These are phyloP conservation scores for Thozetella sp. DNA, from an alignment of 495 filamentous ascomycete species.

Conservation along the genomic window DNA sequence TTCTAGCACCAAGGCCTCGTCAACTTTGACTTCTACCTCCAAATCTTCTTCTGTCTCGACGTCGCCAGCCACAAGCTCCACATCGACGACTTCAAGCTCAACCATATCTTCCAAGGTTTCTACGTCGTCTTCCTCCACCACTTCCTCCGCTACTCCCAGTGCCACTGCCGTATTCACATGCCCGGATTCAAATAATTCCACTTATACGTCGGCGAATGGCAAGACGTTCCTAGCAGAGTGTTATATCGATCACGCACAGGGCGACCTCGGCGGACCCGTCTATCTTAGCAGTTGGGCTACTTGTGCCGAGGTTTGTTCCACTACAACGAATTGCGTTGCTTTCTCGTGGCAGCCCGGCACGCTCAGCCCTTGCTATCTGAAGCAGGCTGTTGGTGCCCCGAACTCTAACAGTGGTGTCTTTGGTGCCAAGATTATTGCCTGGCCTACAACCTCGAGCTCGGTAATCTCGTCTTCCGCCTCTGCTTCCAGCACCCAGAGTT, in stretches of 20 bases:
- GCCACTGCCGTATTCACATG: conserved; percentile 7
- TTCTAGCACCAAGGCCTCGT: not conserved
- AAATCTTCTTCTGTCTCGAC: not conserved
- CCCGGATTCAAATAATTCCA: not conserved
- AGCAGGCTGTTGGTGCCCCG: conserved; percentile 8
- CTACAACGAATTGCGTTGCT: conserved; percentile 6
- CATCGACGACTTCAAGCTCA: not conserved
- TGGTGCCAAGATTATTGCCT: conserved; percentile 8
- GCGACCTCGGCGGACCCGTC: conserved; percentile 4
- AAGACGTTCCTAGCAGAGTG: conserved; percentile 14
- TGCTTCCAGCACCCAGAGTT: not conserved
- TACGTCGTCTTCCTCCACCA: not conserved
- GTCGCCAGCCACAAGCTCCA: not conserved
- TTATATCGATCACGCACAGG: conserved; percentile 9
- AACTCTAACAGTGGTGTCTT: conserved; percentile 9
- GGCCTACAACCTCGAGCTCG: not conserved
- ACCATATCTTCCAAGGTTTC: not conserved
- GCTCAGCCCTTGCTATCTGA: conserved; percentile 12
- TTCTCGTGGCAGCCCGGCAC: conserved; percentile 10
- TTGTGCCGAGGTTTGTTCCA: conserved; percentile 12
- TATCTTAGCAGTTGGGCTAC: conserved; percentile 9
- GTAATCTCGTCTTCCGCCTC: not conserved
- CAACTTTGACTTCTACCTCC: not conserved
- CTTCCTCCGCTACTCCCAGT: not conserved
- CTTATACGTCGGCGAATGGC: conserved; percentile 8